Conservation (phyloP, 2,329 filamentous ascomycete genomes). For the Alternaria arborescens region DNA sequence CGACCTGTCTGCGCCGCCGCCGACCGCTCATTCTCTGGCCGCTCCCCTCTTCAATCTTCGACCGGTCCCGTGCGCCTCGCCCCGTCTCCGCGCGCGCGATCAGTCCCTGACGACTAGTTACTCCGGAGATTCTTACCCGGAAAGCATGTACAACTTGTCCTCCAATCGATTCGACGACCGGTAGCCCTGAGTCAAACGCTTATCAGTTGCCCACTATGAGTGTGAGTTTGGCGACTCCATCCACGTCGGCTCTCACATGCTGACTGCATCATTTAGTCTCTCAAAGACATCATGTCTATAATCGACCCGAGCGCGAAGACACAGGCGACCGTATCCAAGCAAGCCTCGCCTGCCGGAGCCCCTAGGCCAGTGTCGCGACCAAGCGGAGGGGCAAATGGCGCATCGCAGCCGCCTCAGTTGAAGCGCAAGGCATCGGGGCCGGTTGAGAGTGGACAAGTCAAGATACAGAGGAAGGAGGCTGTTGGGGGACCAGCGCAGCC, state of each 20-base stretch:
- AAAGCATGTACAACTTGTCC: slow-evolving; percentile 48
- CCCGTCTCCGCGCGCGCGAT: slow-evolving; percentile 22
- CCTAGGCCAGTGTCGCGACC: slow-evolving; percentile 48
- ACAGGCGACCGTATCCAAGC: slow-evolving; percentile 33
- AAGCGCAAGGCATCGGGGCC: slow-evolving; percentile 54
- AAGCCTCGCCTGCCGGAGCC: slow-evolving; percentile 32
- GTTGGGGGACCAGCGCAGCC: slow-evolving; percentile 32
- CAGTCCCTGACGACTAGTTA: slow-evolving; percentile 17
- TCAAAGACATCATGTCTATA: slow-evolving; percentile 51
- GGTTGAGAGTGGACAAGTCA: slow-evolving; percentile 39
- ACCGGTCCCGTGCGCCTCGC: slow-evolving; percentile 28
- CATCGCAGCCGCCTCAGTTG: slow-evolving; percentile 46
- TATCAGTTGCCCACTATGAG: slow-evolving; percentile 48
- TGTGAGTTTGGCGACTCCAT: slow-evolving; percentile 38
- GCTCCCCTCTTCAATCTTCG: slow-evolving; percentile 26
- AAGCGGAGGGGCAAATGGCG: slow-evolving; percentile 36
- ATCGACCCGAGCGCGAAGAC: slow-evolving; percentile 45
- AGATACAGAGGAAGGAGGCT: slow-evolving; percentile 47
- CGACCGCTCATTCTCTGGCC: slow-evolving; percentile 34
- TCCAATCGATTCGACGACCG: slow-evolving; percentile 43
- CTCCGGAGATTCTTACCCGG: slow-evolving; percentile 25
- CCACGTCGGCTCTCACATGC: slow-evolving; percentile 22
- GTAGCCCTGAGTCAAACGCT: slow-evolving; percentile 50
- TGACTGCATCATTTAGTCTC: slow-evolving; percentile 31
- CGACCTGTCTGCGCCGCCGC: slow-evolving; percentile 31